These are phyloP conservation scores for Magnaporthiopsis incrustans DNA, from an alignment of 2,329 filamentous ascomycete genomes.

Conservation along the genomic window DNA sequence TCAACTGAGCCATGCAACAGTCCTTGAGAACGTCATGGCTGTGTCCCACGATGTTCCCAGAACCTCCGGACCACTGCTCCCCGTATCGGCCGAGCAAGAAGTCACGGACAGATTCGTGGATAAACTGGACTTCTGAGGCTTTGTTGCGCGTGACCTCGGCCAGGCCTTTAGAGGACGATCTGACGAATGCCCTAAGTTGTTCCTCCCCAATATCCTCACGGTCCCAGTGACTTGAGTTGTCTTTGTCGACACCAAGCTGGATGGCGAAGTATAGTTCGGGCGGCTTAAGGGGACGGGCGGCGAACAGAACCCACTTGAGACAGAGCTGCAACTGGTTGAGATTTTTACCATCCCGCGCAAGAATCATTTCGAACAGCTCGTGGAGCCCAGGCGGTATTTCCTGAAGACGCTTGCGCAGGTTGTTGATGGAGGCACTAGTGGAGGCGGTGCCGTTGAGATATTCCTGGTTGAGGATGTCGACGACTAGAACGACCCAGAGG, in stretches of 20 bases:
- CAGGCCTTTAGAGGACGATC: constrained; percentile 41
- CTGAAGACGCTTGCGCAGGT: constrained; percentile 20
- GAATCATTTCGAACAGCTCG: constrained; percentile 42
- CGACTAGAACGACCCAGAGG: constrained; percentile 33
- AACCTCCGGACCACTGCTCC: constrained; percentile 24
- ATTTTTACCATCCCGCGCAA: constrained; percentile 36
- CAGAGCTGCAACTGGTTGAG: constrained; percentile 33
- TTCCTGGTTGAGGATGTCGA: constrained; percentile 29
- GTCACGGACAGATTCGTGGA: constrained; percentile 43
- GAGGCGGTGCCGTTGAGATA: constrained; percentile 16
- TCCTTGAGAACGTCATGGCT: constrained; percentile 35
- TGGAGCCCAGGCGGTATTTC: constrained; percentile 31
- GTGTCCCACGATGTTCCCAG: constrained; percentile 20
- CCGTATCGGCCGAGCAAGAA: constrained; percentile 33
- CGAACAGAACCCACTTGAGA: constrained; percentile 46
- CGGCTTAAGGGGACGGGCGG: constrained; percentile 31
- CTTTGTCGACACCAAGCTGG: constrained; percentile 21
- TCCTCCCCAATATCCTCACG: constrained; percentile 12
- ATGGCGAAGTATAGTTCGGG: constrained; percentile 35
- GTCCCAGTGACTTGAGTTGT: constrained; percentile 9
- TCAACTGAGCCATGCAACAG: constrained; percentile 34
- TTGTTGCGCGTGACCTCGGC: constrained; percentile 30
- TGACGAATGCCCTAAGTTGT: constrained; percentile 25
- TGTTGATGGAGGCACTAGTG: constrained; percentile 9
- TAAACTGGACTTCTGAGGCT: constrained; percentile 37